phyloP scores from a whole-genome alignment of 192 early-diverging fungal species.

The Fimicolochytrium jonesii region DNA sequence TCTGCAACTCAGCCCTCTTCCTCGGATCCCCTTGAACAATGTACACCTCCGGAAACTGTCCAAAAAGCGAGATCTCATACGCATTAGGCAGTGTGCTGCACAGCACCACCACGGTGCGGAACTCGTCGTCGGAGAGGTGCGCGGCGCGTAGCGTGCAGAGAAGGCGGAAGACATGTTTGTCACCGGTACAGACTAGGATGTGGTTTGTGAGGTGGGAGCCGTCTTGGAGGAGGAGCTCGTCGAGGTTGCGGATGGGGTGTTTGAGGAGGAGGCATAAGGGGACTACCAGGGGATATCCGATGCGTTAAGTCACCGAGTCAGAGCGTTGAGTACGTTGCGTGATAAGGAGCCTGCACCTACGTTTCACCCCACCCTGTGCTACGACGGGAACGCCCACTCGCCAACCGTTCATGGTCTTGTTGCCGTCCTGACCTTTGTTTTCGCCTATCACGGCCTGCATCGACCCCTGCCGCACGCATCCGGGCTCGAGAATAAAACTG shows the following conservation, averaged over 20 bases:
- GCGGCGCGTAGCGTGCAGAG: conserved; percentile 39
- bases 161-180: conserved; percentile 40
- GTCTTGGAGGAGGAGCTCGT: conserved; percentile 1
- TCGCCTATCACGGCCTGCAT: too few species aligned
- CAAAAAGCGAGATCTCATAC: conserved; percentile 25
- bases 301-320: neutral
- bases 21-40: conserved; percentile 40
- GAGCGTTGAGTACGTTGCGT: too few species aligned
- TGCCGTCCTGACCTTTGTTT: too few species aligned
- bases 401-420: too few species aligned
- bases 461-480: too few species aligned
- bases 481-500: too few species aligned
- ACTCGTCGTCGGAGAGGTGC: conserved; percentile 23
- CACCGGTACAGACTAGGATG: conserved; percentile 35
- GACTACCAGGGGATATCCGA: neutral
- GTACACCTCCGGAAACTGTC: conserved; percentile 35
- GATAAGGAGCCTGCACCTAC: too few species aligned
- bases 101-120: conserved; percentile 35
- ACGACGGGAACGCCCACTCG: too few species aligned
- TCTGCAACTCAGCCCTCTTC: conserved; percentile 17
- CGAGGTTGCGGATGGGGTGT: neutral
- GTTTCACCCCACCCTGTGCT: too few species aligned
- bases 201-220: conserved; percentile 16
- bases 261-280: conserved; percentile 21
- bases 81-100: conserved; percentile 21